A percentile compares a stretch with the other conserved stretches of the same genome.
phyloP scores from a whole-genome alignment of 345 rosid species.

The Melastoma malabathricum region DNA sequence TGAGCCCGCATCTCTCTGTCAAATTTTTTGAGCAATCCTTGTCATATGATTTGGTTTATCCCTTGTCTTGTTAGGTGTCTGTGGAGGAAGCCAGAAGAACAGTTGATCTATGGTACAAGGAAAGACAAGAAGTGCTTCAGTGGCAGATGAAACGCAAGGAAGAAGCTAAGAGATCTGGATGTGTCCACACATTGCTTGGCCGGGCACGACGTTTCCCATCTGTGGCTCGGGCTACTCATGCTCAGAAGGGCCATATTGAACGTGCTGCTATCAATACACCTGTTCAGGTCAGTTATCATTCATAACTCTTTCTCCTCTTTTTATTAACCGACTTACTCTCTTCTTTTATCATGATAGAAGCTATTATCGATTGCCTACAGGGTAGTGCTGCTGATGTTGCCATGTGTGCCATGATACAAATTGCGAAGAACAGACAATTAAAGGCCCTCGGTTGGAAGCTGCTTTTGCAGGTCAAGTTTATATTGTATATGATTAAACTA shows the following conservation, averaged over 20 bases:
- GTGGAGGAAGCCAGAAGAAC: conserved; percentile 65
- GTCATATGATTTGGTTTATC: neutral
- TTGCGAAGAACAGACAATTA: conserved; percentile 40
- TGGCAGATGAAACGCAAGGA: conserved; percentile 73
- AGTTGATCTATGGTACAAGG: conserved; percentile 86
- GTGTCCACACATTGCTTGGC: conserved; percentile 68
- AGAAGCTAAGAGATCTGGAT: conserved; percentile 37
- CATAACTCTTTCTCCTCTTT: conserved; percentile 1
- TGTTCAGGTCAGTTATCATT: conserved; percentile 41
- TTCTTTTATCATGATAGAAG: conserved; percentile 3
- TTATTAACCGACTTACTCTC: conserved; percentile 8
- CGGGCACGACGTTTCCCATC: conserved; percentile 63
- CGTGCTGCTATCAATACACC: conserved; percentile 94
- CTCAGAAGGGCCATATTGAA: conserved; percentile 50
- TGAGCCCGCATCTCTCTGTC: neutral
- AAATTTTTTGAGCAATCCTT: neutral
- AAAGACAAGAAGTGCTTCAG: conserved; percentile 66
- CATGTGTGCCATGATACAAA: conserved; percentile 89
- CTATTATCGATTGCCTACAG: conserved; percentile 22
- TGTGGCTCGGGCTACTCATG: conserved; percentile 16
- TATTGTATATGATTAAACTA: neutral
- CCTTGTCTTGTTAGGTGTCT: conserved; percentile 43
- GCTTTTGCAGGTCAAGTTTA: conserved; percentile 60
- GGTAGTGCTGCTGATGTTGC: conserved; percentile 99
- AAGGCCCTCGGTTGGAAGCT: conserved; percentile 82